Evolutionary conservation across 345 rosid genomes (phyloP), one percentile per base, ranked within the genome.

Genomic region (Geranium rotundifolium): DNA sequence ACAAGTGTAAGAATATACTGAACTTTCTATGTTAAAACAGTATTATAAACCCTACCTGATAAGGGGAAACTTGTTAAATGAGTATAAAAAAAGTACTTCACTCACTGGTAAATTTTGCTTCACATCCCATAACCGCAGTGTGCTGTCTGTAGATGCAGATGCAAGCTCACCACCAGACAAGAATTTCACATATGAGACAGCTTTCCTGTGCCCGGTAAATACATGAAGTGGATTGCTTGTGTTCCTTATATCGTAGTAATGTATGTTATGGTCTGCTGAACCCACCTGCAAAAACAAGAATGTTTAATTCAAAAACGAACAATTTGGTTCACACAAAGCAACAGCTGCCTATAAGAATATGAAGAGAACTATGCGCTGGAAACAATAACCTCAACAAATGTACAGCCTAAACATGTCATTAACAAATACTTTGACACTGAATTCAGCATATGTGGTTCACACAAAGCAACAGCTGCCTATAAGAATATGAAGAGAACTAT

Each of bases 91-190:
- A 41, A 6, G 50, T 41, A 12, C 5, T 5, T 9, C 59, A 80
- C 89, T 83, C 67, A 90, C 97, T 0, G 95, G 95, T 41, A 84
- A 55, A 69, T 90, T 88, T 59, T 90, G 86, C 81, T 86, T 88
- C 60, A 95, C 97, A 65, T 95, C 97, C 99, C 99, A 90, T 60
- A 90, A 73, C 27, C 97, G 78, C 67, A 95, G 76, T 13, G 99
- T 88, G 77, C 93, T 88, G 79, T 95, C 99, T 7, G 97, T 95
- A 14, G 99, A 95, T 54, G 97, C 97, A 65, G 97, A 95, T 72
- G 96, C 91, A 68, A 90, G 99, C 83, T 95, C 99, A 50, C 80
- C 76, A 73, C 80, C 81, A 39, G 99, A 90, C 80, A 95, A 77
- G 77, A 90, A 90, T 68, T 95, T 90, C 67, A 95, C 97, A 72